phyloP scores from a whole-genome alignment of 78 protist genomes.

The Dictyostelium capitatum region DNA sequence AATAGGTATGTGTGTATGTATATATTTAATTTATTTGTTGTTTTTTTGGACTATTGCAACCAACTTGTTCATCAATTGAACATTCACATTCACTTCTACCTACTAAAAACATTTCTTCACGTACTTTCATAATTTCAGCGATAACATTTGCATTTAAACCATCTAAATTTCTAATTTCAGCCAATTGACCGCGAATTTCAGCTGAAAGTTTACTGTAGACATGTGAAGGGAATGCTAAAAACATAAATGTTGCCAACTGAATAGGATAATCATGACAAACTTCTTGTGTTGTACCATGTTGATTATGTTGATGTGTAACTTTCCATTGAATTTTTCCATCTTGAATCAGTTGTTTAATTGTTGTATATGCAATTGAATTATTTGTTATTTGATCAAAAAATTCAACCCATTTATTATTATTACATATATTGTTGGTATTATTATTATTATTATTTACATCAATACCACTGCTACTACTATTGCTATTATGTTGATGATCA shows the following conservation, averaged over 20 bases:
- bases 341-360: constrained; percentile 3
- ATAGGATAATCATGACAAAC: constrained; percentile 61
- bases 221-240: constrained; percentile 55
- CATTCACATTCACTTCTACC: constrained; percentile 32
- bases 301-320: constrained; percentile 61
- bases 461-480: too few relatives aligned
- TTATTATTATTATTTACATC: constrained; percentile 1
- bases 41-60: neutral
- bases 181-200: constrained; percentile 16
- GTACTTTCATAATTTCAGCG: constrained; percentile 30
- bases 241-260: constrained; percentile 56
- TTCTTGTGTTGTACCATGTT: neutral
- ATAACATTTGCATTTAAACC: constrained; percentile 32
- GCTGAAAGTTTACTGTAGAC: neutral
- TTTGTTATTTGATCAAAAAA: constrained; percentile 36
- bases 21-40: too few relatives aligned
- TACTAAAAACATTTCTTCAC: constrained; percentile 71
- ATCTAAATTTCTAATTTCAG: constrained; percentile 32
- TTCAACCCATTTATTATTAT: constrained; percentile 24
- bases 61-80: constrained; percentile 10
- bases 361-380: neutral
- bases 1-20: too few relatives aligned
- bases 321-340: constrained; percentile 29
- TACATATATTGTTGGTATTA: neutral
- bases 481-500: constrained; percentile 16